Evolutionary conservation across 768 basidiomycete species (phyloP).

Genomic region (Mrakia blollopis): DNA sequence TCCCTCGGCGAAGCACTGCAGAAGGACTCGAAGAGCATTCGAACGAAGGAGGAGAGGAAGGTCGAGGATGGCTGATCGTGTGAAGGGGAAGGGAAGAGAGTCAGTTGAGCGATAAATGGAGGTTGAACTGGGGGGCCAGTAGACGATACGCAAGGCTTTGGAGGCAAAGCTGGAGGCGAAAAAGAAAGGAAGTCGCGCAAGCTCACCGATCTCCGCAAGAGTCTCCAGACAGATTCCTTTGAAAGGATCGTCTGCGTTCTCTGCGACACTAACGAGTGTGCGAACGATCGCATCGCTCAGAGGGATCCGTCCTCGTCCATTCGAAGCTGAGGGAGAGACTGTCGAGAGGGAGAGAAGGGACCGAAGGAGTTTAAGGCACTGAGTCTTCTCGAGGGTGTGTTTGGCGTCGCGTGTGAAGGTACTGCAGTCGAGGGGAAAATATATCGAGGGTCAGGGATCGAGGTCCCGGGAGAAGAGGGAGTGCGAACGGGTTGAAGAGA

Average conservation of each 20-base stretch:
- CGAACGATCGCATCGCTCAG: slow-evolving; percentile 52
- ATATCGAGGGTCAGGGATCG: neutral
- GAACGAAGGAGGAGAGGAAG: slow-evolving; percentile 72
- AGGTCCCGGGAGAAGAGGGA: slow-evolving; percentile 1
- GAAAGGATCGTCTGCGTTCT: slow-evolving; percentile 86
- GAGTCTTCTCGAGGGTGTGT: slow-evolving; percentile 78
- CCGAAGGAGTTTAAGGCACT: slow-evolving; percentile 83
- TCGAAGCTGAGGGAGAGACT: slow-evolving; percentile 40
- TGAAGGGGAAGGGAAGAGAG: no score
- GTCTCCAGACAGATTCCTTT: slow-evolving; percentile 76
- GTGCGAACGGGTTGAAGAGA: neutral
- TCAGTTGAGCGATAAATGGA: neutral
- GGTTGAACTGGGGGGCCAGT: no score
- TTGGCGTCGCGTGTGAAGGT: slow-evolving; percentile 81
- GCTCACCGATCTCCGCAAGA: slow-evolving; percentile 79
- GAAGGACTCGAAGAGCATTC: slow-evolving; percentile 76
- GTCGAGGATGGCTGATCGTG: slow-evolving; percentile 70
- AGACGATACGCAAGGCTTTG: no score
- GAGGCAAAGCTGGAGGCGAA: slow-evolving; percentile 13
- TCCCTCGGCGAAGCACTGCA: slow-evolving; percentile 85
- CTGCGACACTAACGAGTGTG: slow-evolving; percentile 85
- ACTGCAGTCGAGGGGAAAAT: slow-evolving; percentile 45
- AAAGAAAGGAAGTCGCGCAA: slow-evolving; percentile 3
- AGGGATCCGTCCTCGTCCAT: slow-evolving; percentile 46
- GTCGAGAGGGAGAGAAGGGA: slow-evolving; percentile 57